Evolutionary conservation across 2,329 filamentous ascomycete genomes (phyloP).

Genomic region (Botrytis cinerea): DNA sequence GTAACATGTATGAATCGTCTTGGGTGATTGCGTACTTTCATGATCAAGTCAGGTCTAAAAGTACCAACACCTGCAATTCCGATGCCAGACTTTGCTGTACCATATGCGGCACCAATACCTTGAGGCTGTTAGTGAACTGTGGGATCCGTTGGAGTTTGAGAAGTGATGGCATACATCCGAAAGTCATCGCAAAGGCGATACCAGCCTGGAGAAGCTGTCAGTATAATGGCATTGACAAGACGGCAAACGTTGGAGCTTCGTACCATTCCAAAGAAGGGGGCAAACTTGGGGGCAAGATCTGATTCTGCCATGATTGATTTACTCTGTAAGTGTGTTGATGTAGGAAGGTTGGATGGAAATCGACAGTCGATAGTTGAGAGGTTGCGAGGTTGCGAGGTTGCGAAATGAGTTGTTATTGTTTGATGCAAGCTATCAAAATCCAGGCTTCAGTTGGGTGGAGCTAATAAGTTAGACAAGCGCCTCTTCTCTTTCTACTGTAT

Average conservation of each 20-base stretch:
- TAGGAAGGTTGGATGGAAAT: constrained; percentile 24
- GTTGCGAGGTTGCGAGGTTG: constrained; percentile 22
- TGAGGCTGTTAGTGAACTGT: constrained; percentile 12
- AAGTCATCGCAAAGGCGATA: constrained; percentile 80
- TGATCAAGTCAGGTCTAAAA: constrained; percentile 83
- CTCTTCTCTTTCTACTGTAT: not conserved
- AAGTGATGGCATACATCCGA: constrained; percentile 64
- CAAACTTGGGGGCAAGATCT: constrained; percentile 73
- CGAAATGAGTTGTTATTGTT: constrained; percentile 26
- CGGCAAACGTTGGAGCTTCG: constrained; percentile 43
- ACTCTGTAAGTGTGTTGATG: constrained; percentile 25
- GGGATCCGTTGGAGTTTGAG: not conserved
- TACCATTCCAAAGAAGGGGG: constrained; percentile 88
- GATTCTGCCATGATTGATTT: constrained; percentile 54
- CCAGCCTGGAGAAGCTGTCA: constrained; percentile 58
- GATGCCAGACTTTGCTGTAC: constrained; percentile 85
- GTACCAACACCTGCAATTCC: constrained; percentile 84
- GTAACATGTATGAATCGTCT: not conserved
- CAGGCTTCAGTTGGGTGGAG: constrained; percentile 5
- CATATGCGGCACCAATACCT: constrained; percentile 73
- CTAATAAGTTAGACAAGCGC: constrained; percentile 10
- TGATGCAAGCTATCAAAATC: constrained; percentile 19
- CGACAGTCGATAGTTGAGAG: constrained; percentile 10
- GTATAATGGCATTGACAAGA: constrained; percentile 25
- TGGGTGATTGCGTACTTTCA: constrained; percentile 68